Percentiles rank a stretch among this genome's conserved stretches.
Evolutionary conservation across 495 filamentous ascomycete species (phyloP).

Genomic region (Cetradonia linearis): DNA sequence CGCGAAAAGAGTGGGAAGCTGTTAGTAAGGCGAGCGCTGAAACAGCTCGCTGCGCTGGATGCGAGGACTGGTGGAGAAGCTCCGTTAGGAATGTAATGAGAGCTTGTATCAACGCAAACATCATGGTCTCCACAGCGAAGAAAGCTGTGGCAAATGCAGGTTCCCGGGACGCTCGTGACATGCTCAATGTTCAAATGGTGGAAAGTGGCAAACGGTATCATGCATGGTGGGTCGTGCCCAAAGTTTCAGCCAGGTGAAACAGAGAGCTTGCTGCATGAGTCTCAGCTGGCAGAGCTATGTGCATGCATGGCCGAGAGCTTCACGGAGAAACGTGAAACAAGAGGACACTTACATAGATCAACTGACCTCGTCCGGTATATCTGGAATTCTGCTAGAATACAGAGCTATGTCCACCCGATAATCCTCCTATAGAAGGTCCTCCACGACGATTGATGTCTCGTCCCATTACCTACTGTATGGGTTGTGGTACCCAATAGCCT

Average conservation of each 20-base stretch:
- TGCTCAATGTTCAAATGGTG: constrained; percentile 17
- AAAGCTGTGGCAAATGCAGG: constrained; percentile 12
- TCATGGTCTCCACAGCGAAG: constrained; percentile 49
- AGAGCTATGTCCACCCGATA: neutral
- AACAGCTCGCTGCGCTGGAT: constrained; percentile 35
- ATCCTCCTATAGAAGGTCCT: neutral
- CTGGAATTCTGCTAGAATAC: neutral
- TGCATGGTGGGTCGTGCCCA: constrained; percentile 22
- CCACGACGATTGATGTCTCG: neutral
- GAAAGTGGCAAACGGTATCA: constrained; percentile 17
- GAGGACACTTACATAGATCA: neutral
- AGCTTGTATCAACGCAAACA: constrained; percentile 56
- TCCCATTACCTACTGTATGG: neutral
- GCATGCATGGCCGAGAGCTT: neutral
- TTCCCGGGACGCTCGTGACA: neutral
- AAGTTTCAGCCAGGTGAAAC: constrained; percentile 7
- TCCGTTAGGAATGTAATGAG: constrained; percentile 49
- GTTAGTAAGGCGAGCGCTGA: constrained; percentile 39
- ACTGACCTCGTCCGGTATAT: neutral
- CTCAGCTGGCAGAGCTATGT: neutral
- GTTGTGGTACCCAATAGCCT: neutral
- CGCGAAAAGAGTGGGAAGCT: constrained; percentile 55
- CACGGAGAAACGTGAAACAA: neutral
- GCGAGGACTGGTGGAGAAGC: constrained; percentile 49
- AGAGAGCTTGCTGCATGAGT: neutral